Evolutionary conservation across 2,329 filamentous ascomycete genomes (phyloP), one percentile per base, ranked within the genome.

Genomic region (Macrophomina tecta): DNA sequence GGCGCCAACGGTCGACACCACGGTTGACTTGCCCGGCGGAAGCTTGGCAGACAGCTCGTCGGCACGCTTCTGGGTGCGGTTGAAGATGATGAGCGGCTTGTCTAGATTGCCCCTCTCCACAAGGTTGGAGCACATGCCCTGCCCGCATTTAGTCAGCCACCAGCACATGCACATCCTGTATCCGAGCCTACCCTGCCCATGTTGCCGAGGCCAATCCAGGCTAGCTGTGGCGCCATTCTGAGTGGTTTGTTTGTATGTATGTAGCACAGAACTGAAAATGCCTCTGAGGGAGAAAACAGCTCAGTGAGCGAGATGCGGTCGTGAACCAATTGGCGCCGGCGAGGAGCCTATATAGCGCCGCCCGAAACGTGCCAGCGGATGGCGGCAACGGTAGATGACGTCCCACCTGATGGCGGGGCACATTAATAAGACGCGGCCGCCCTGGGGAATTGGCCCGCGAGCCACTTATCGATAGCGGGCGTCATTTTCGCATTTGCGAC

Each of bases 61-160:
- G 34, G 91, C 83, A 62, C 90, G 87, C 72, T 89, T 82, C 65
- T 81, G 81, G 11, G 91, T 94, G 67, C 93, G 90, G 81, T 97
- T 97, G 82, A 89, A 94, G 68, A 97, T 79, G 66, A 94, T 85
- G 14, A 97, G 81, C 0, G 93, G 91, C 34, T 87, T 85, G 32
- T 88, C 84, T 34, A 94, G 86, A 38, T 86, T 82, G 36, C 88
- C 92, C 76, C 97, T 97, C 74, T 90, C 85, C 9, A 91, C 89
- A 45, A 97, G 83, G 76, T 97, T 97, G 79, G 90, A 91, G 80
- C 85, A 87, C 91, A 97, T 96, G 69, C 90, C 92, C 90, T 93
- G 68, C 16, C 28, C 38, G n/a, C 58, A 36, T 2, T 14, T 11
- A 1, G 58, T 62, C n/a, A 62, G 45, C 12, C 34, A 38, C 40